phyloP scores from a whole-genome alignment of 768 basidiomycete species.

The Lepiota venenata region DNA sequence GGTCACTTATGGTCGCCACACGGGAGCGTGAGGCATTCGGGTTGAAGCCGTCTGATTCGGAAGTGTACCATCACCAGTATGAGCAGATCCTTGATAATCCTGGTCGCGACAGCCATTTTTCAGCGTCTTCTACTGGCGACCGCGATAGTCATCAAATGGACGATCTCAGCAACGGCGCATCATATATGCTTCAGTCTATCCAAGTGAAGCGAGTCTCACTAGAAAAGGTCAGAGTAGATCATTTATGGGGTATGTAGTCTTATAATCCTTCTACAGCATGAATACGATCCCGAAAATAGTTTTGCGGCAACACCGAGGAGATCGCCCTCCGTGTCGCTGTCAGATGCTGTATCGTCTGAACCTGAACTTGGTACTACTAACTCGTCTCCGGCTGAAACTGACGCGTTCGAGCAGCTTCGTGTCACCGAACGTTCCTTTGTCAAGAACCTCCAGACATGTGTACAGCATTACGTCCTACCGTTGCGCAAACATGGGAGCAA shows the following conservation, averaged over 20 bases:
- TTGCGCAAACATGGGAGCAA: slow-evolving; percentile 68
- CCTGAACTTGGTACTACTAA: neutral
- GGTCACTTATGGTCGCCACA: neutral
- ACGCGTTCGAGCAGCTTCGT: slow-evolving; percentile 49
- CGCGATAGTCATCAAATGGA: neutral
- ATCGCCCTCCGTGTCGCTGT: too few relatives aligned
- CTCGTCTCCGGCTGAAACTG: neutral
- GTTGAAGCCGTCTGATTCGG: slow-evolving; percentile 8
- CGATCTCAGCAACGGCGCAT: slow-evolving; percentile 1
- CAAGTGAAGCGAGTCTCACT: neutral
- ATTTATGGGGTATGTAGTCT: too few relatives aligned
- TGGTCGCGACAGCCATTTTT: neutral
- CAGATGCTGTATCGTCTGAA: too few relatives aligned
- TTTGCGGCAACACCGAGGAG: too few relatives aligned
- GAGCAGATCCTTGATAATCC: neutral
- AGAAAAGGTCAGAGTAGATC: too few relatives aligned
- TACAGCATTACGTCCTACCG: slow-evolving; percentile 74
- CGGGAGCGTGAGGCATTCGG: slow-evolving; percentile 12
- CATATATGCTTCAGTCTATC: neutral
- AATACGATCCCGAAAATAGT: too few relatives aligned
- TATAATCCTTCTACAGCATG: too few relatives aligned
- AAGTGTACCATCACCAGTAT: slow-evolving; percentile 56
- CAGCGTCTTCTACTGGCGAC: neutral
- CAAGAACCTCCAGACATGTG: slow-evolving; percentile 56
- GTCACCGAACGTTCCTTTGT: slow-evolving; percentile 71